Base-by-base conservation (phyloP, 2,329 filamentous ascomycete species). In the Xylariaceae sp. region DNA sequence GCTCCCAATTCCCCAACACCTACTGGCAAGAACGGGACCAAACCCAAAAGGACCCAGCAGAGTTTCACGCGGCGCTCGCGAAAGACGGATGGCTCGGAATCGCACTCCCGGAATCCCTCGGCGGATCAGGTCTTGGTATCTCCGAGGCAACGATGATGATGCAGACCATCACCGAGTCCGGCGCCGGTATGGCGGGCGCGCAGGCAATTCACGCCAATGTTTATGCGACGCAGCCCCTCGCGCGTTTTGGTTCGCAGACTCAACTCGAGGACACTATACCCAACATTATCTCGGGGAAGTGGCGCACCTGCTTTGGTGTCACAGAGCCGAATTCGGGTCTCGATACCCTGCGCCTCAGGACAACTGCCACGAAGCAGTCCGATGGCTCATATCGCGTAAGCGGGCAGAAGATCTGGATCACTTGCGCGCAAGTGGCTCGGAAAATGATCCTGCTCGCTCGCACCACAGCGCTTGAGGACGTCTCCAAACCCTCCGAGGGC, bases 401-500 rank as follows among this genome's bases (percentile, higher is more conserved):
- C 0, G 88, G 88, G 0, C 86, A 92, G 62, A 94, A 94, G 68
- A 91, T 92, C 44, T 94, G 88, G 88, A 94, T 93, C 44, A 88
- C 87, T 0, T 91, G 82, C 42, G 88, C 88, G 0, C 87, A 94
- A 62, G 85, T 92, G 1, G 88, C 88, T 0, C 75, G 76, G 4
- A 88, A 88, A 58, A 94, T 94, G 88, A 83, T 94, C 4, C 73
- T 94, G 0, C 75, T 95, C 0, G 87, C 87, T 0, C 79, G 88
- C 1, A 94, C 88, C 0, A 88, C 82, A 0, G 77, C 85, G 0
- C 55, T 84, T 0, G 83, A 88, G 40, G 73, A 87, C 48, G 80
- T 82, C 0, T 70, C 71, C 48, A 89, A 84, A 59, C 78, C 83
- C 0, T 86, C 79, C n/a, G 81, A 91, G 61, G 87, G 85, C 0